Evolutionary conservation across 2,329 filamentous ascomycete species (phyloP), one percentile per base, ranked within the genome.

Genomic region (Ophiosphaerella narmari): DNA sequence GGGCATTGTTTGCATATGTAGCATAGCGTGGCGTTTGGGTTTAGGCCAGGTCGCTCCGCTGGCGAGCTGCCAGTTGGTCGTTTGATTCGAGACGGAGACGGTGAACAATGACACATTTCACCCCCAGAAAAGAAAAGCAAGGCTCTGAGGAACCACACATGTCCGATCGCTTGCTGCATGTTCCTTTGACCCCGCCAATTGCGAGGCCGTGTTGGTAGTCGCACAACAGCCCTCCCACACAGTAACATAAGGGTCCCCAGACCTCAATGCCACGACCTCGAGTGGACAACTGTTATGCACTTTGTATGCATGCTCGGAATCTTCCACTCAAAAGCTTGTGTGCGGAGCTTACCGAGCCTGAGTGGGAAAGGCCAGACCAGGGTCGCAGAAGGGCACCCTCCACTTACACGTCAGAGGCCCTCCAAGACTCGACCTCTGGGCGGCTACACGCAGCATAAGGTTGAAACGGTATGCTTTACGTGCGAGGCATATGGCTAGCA

Each of bases 1-100:
- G 16, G 13, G 32, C 24, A 43, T 43, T 43, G 40, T 21, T 24
- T 39, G 46, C 39, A 39, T 59, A 52, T 55, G 62, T 59, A 65
- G 66, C 69, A 73, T 72, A 73, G 70, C 68, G 70, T 61, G 70
- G 70, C 62, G 70, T 72, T 66, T 66, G 49, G 58, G 53, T 47
- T 41, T 53, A n/a, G 7, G 14, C 21, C n/a, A 21, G 13, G n/a
- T 39, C 6, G 26, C 26, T 29, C 26, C 26, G 6, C 26, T 29
- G 26, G 26, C 11, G 26, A 29, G 26, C 7, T 29, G 26, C 26
- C 26, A 29, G 26, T 29, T 29, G 26, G 26, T 29, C 26, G 11
- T 29, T 29, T 11, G 26, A 29, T 29, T 29, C 26, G 26, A 29
- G 6, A 29, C 26, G 18, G 18, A 29, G 26, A 29, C 26, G 11